Percentiles rank a stretch among this genome's conserved stretches.
phyloP scores from a whole-genome alignment of 768 basidiomycete species.

The Suillus decipiens region DNA sequence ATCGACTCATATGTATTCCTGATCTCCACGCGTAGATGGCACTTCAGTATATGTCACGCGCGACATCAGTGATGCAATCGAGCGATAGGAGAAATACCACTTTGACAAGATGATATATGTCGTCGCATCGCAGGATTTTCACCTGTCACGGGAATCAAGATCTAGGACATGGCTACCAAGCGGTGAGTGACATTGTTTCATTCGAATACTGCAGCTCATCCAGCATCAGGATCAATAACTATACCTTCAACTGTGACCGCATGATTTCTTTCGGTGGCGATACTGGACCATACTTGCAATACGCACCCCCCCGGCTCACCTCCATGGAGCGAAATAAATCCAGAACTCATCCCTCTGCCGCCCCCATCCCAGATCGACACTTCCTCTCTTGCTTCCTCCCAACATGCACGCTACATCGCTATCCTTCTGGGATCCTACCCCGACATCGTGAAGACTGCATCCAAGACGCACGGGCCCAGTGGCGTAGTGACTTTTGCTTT shows the following conservation, averaged over 20 bases:
- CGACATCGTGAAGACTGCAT: slow-evolving; percentile 83
- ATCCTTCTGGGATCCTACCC: slow-evolving; percentile 91
- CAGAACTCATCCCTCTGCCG: slow-evolving; percentile 78
- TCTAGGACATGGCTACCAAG: slow-evolving; percentile 96
- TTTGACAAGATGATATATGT: slow-evolving; percentile 95
- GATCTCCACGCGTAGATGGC: slow-evolving; percentile 57
- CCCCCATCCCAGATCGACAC: slow-evolving; percentile 68
- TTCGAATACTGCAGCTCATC: background rate
- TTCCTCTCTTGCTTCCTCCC: slow-evolving; percentile 62
- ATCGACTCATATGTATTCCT: background rate
- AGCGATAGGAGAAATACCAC: slow-evolving; percentile 89
- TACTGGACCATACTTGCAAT: slow-evolving; percentile 94
- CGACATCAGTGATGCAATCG: slow-evolving; percentile 91
- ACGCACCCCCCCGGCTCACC: slow-evolving; percentile 90
- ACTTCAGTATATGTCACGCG: slow-evolving; percentile 94
- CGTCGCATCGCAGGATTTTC: slow-evolving; percentile 84
- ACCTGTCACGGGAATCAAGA: slow-evolving; percentile 93
- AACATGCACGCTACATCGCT: slow-evolving; percentile 80
- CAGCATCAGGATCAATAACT: slow-evolving; percentile 82
- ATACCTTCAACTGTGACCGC: slow-evolving; percentile 91
- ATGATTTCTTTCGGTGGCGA: slow-evolving; percentile 97
- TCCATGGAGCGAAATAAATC: slow-evolving; percentile 93
- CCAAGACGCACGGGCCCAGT: slow-evolving; percentile 85
- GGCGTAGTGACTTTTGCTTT: slow-evolving; percentile 95
- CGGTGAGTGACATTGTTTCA: slow-evolving; percentile 49